Evolutionary conservation across 1,284 basidiomycete species (phyloP).

Genomic region (Salmacisia buchloeana): DNA sequence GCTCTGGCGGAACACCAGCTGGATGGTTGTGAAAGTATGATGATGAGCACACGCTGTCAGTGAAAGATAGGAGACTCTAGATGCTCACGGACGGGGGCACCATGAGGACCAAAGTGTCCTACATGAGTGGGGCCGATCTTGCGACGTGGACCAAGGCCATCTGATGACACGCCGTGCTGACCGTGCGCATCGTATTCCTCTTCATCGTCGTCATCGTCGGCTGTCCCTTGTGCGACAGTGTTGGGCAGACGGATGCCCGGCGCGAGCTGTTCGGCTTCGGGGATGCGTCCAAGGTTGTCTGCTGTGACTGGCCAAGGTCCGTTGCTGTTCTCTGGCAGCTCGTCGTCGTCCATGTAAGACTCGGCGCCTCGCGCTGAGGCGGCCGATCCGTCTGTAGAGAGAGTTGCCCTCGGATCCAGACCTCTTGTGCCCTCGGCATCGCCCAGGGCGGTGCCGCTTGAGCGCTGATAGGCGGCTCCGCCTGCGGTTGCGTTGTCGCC

Average conservation of each 20-base stretch:
- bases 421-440: neutral
- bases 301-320: conserved; percentile 29
- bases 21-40: neutral
- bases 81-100: conserved; percentile 25
- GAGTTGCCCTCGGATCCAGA: neutral
- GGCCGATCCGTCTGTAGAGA: neutral
- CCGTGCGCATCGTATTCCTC: conserved; percentile 11
- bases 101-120: conserved; percentile 28
- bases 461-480: neutral
- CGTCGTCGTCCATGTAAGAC: neutral
- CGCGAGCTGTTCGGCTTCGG: conserved; percentile 46
- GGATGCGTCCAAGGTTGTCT: conserved; percentile 43
- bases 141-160: conserved; percentile 24
- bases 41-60: neutral
- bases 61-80: neutral
- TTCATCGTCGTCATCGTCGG: conserved; percentile 4
- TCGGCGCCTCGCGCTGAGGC: neutral
- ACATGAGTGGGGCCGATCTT: conserved; percentile 29
- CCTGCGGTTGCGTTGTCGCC: neutral
- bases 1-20: conserved; percentile 42
- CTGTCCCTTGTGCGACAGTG: conserved; percentile 12
- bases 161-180: conserved; percentile 26
- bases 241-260: conserved; percentile 44
- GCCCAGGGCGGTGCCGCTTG: neutral
- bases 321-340: neutral